Conservation (phyloP, 148 eudicot species). For the Camellia granthamiana region DNA sequence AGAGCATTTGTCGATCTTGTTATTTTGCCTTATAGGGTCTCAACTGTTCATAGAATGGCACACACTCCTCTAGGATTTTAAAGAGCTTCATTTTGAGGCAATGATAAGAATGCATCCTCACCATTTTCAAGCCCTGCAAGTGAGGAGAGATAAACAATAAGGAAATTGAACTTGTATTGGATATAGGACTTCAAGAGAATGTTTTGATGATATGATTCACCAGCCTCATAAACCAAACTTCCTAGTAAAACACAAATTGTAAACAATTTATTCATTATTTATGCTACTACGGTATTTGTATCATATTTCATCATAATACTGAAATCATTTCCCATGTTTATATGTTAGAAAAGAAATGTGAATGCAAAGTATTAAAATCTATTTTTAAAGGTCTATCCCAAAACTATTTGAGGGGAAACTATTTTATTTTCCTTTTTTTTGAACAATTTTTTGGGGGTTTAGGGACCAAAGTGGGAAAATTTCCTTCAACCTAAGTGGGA, state of each 20-base stretch:
- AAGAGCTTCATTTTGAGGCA: slow-evolving; percentile 17
- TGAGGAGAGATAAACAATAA: not conserved
- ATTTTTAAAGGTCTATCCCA: no score
- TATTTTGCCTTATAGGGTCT: not conserved
- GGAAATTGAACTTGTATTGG: not conserved
- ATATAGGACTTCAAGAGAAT: not conserved
- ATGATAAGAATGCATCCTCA: slow-evolving; percentile 17
- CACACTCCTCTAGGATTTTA: not conserved
- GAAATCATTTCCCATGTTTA: no score
- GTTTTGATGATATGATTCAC: not conserved
- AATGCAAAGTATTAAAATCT: no score
- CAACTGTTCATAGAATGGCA: not conserved
- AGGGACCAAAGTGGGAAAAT: no score
- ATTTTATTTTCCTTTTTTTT: no score
- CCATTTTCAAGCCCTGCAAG: slow-evolving; percentile 32
- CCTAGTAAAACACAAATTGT: not conserved
- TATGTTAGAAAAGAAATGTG: no score
- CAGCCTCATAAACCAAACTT: not conserved
- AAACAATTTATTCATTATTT: not conserved
- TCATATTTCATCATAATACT: no score
- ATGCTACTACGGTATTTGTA: no score
- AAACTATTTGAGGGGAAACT: no score
- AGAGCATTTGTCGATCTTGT: not conserved
- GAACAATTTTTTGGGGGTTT: no score
- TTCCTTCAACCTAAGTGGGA: no score